phyloP scores from a whole-genome alignment of 2,329 filamentous ascomycete species.

The Trichoderma afroharzianum region DNA sequence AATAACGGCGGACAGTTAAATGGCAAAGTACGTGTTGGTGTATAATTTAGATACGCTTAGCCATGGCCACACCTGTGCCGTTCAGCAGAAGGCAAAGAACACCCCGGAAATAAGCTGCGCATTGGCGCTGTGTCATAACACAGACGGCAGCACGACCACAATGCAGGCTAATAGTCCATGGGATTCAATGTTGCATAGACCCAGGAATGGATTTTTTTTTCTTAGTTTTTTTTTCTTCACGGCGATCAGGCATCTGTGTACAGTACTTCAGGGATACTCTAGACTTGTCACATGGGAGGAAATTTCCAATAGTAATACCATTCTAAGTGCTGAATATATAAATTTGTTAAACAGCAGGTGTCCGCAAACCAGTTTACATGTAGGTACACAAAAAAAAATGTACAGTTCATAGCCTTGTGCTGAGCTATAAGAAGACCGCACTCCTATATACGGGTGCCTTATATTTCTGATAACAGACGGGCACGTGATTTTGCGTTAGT shows the following conservation, averaged over 20 bases:
- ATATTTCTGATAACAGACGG: not conserved
- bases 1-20: not conserved
- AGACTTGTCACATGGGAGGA: slow-evolving; percentile 4
- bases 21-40: not conserved
- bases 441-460: not conserved
- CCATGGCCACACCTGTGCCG: not conserved
- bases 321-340: not conserved
- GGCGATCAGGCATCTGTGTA: slow-evolving; percentile 10
- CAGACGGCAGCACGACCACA: not conserved
- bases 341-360: not conserved
- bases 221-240: not conserved
- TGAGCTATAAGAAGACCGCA: not conserved
- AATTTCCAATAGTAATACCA: not conserved
- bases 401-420: not conserved
- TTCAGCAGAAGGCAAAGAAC: not conserved
- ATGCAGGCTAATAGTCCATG: not conserved
- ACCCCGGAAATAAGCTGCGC: not conserved
- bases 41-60: not conserved
- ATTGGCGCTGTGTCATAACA: not conserved
- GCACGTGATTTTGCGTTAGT: slow-evolving; percentile 39
- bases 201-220: not conserved
- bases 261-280: slow-evolving; percentile 14
- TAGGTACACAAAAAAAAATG: not conserved
- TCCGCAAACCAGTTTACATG: not conserved
- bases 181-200: not conserved